Evolutionary conservation across 495 filamentous ascomycete species (phyloP), one percentile per base, ranked within the genome.

Genomic region (Penicillium goetzii): DNA sequence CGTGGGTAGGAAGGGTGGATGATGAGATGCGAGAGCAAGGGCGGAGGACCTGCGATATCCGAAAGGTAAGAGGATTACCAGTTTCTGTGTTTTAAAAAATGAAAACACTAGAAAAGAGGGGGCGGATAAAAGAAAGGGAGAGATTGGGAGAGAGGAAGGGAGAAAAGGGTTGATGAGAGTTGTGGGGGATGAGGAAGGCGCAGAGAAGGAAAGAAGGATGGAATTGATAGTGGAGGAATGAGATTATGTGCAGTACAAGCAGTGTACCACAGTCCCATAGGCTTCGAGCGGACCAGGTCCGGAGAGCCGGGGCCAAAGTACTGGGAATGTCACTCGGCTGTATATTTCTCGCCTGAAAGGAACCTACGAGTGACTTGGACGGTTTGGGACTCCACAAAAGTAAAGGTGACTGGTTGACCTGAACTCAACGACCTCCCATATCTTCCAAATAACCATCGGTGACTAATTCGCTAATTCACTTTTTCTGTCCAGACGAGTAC

Each of bases 191-290:
- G 36, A 21, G 55, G 36, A 56, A 51, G 61, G 61, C 58, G 62
- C 36, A 51, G 40, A 54, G 33, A 55, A 72, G 68, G 63, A 68
- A 64, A 57, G 65, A 62, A 67, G 63, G 60, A 62, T 68, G 61
- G 74, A 70, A 58, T 68, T 68, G 67, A 71, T 61, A 69, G 63
- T 63, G 64, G 68, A 71, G 57, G 51, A 69, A 63, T 51, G 64
- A 66, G 64, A 72, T 68, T 72, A 69, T 61, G 66, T 64, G 63
- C 63, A 68, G 69, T 54, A 70, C 62, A 15, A 68, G 25, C 23
- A 52, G 26, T 52, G 34, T 12, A 36, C 30, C 9, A 32, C 30
- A 55, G 28, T 38, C 53, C 14, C 2, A 33, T 36, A 23, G 32
- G 12, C 34, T 56, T 36, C 33, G 69, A 68, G 59, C 43, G 36